Evolutionary conservation across 805 yeast genomes (phyloP).

Genomic region (Saccharomycopsis fodiens): DNA sequence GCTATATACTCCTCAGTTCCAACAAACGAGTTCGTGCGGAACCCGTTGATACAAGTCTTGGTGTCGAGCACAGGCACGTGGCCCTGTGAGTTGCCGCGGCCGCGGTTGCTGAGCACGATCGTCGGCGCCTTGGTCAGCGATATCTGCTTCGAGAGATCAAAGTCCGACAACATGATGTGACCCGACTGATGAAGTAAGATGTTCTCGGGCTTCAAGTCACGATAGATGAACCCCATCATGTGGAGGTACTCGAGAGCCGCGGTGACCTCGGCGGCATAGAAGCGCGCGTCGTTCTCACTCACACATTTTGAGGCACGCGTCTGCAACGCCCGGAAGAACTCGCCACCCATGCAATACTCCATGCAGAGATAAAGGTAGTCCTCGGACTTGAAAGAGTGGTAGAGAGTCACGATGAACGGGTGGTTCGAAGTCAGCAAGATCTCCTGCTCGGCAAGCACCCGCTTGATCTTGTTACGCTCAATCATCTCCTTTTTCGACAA

Average conservation of each 20-base stretch:
- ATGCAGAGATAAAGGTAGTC: constrained; percentile 88
- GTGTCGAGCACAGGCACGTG: constrained; percentile 74
- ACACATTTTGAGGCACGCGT: constrained; percentile 83
- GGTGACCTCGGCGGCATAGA: constrained; percentile 94
- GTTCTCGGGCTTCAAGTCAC: constrained; percentile 96
- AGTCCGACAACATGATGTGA: constrained; percentile 95
- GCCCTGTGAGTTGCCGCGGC: constrained; percentile 25
- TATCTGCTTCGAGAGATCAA: constrained; percentile 88
- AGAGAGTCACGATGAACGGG: constrained; percentile 93
- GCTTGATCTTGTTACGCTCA: constrained; percentile 84
- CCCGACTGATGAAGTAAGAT: constrained; percentile 93
- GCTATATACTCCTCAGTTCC: constrained; percentile 99
- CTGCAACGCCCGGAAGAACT: constrained; percentile 92
- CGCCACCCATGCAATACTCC: constrained; percentile 99
- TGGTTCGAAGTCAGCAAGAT: constrained; percentile 92
- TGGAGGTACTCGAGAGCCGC: constrained; percentile 96
- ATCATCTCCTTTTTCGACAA: constrained; percentile 89
- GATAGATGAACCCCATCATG: constrained; percentile 92
- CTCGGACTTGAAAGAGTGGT: constrained; percentile 93
- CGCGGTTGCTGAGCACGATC: constrained; percentile 35
- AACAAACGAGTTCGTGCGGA: constrained; percentile 94
- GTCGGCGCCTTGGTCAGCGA: constrained; percentile 71
- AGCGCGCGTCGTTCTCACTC: constrained; percentile 79
- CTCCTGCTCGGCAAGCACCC: constrained; percentile 95
- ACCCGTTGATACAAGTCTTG: constrained; percentile 90